phyloP scores from a whole-genome alignment of 495 filamentous ascomycete species.

The Penicillium riverlandense region DNA sequence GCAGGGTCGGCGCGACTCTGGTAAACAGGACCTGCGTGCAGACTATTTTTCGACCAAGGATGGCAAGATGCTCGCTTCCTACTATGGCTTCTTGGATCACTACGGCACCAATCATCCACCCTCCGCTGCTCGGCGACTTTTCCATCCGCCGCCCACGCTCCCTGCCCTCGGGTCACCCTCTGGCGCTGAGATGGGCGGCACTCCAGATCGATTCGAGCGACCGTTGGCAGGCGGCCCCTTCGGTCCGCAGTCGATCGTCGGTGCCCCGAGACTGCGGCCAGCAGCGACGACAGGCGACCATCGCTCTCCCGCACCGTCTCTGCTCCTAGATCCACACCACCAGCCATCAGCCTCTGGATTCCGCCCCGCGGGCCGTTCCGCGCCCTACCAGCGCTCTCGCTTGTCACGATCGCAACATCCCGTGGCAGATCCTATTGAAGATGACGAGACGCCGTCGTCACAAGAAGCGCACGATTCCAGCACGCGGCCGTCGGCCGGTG shows the following conservation, averaged over 20 bases:
- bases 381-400: slow-evolving; percentile 47
- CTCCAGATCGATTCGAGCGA: slow-evolving; percentile 41
- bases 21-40: slow-evolving; percentile 59
- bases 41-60: slow-evolving; percentile 95
- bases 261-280: slow-evolving; percentile 22
- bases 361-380: slow-evolving; percentile 30
- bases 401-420: slow-evolving; percentile 27
- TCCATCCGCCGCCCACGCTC: slow-evolving; percentile 74
- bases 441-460: slow-evolving; percentile 31
- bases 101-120: slow-evolving; percentile 66
- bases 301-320: slow-evolving; percentile 48
- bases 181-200: slow-evolving; percentile 37
- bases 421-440: slow-evolving; percentile 32
- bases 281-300: slow-evolving; percentile 17
- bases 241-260: slow-evolving; percentile 23
- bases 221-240: slow-evolving; percentile 14
- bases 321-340: slow-evolving; percentile 80
- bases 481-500: slow-evolving; percentile 17
- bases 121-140: slow-evolving; percentile 33
- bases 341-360: slow-evolving; percentile 59
- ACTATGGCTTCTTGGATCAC: slow-evolving; percentile 86
- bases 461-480: slow-evolving; percentile 15
- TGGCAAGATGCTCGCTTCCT: slow-evolving; percentile 93
- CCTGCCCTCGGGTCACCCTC: slow-evolving; percentile 62
- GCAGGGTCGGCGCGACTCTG: slow-evolving; percentile 22